phyloP scores from a whole-genome alignment of 1,284 basidiomycete genomes.

The Cryptococcus depauperatus region DNA sequence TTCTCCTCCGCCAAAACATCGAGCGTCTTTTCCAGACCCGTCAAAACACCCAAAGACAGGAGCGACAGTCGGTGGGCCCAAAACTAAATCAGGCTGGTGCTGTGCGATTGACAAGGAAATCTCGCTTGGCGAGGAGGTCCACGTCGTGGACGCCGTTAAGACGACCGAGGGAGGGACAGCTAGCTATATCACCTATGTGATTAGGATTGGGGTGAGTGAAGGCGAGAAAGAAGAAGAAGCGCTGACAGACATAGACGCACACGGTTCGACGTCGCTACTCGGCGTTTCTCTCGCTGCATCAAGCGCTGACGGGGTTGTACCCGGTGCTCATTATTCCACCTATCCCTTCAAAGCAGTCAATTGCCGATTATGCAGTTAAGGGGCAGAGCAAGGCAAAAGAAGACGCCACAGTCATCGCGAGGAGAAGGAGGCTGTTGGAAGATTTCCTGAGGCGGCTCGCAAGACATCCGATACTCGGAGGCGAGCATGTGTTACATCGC shows the following conservation, averaged over 20 bases:
- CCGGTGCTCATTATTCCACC: constrained; percentile 96
- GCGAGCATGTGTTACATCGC: constrained; percentile 87
- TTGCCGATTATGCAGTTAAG: constrained; percentile 95
- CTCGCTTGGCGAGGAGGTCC: constrained; percentile 37
- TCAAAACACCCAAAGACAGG: constrained; percentile 32
- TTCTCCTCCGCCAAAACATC: constrained; percentile 40
- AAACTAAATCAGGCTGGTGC: constrained; percentile 39
- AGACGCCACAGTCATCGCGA: constrained; percentile 83
- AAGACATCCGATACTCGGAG: constrained; percentile 84
- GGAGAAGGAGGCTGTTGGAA: constrained; percentile 87
- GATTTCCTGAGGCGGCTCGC: constrained; percentile 87
- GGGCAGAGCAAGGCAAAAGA: constrained; percentile 89
- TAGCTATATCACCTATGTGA: constrained; percentile 91
- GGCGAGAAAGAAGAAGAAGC: no score
- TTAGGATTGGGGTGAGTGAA: constrained; percentile 71
- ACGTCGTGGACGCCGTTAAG: constrained; percentile 88
- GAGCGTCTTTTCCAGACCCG: constrained; percentile 42
- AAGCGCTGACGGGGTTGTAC: constrained; percentile 76
- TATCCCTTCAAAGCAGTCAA: constrained; percentile 92
- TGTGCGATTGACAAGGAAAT: constrained; percentile 43
- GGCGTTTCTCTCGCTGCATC: constrained; percentile 89
- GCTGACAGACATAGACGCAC: constrained; percentile 65
- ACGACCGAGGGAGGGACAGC: constrained; percentile 76
- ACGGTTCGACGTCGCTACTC: constrained; percentile 88
- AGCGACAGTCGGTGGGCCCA: constrained; percentile 32